phyloP scores from a whole-genome alignment of 2,329 filamentous ascomycete species.

The Claviceps sp. region DNA sequence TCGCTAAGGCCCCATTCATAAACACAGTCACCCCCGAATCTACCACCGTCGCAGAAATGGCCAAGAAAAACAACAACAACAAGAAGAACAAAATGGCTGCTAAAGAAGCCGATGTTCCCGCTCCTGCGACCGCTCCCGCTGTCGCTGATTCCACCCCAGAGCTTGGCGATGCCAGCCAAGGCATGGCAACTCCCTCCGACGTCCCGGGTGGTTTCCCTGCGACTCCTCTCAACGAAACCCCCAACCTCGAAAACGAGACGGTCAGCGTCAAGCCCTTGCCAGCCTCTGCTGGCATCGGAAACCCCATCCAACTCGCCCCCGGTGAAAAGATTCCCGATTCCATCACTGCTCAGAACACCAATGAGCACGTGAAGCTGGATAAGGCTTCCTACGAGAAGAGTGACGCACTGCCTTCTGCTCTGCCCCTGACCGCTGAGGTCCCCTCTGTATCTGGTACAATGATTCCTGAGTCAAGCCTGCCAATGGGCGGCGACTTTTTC shows the following conservation, averaged over 20 bases:
- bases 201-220: slow-evolving; percentile 42
- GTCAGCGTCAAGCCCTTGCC: slow-evolving; percentile 50
- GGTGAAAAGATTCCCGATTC: slow-evolving; percentile 69
- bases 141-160: slow-evolving; percentile 3
- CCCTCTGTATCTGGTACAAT: slow-evolving; percentile 46
- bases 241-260: slow-evolving; percentile 33
- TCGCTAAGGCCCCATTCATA: slow-evolving; percentile 36
- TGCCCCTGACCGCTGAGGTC: slow-evolving; percentile 24
- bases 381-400: slow-evolving; percentile 77
- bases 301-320: slow-evolving; percentile 66
- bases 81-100: slow-evolving; percentile 14
- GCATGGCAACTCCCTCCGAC: slow-evolving; percentile 19
- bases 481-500: slow-evolving; percentile 32
- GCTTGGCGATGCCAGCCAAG: slow-evolving; percentile 7
- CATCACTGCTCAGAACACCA: slow-evolving; percentile 53
- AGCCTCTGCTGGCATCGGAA: slow-evolving; percentile 50
- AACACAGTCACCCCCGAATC: slow-evolving; percentile 57
- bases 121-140: background rate
- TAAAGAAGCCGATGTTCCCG: slow-evolving; percentile 4
- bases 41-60: slow-evolving; percentile 53
- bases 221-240: slow-evolving; percentile 48
- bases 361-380: slow-evolving; percentile 63
- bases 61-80: slow-evolving; percentile 44
- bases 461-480: slow-evolving; percentile 74
- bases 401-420: slow-evolving; percentile 43